Evolutionary conservation across 2,329 filamentous ascomycete genomes (phyloP).

Genomic region (Chrysoporthe austroafricana): DNA sequence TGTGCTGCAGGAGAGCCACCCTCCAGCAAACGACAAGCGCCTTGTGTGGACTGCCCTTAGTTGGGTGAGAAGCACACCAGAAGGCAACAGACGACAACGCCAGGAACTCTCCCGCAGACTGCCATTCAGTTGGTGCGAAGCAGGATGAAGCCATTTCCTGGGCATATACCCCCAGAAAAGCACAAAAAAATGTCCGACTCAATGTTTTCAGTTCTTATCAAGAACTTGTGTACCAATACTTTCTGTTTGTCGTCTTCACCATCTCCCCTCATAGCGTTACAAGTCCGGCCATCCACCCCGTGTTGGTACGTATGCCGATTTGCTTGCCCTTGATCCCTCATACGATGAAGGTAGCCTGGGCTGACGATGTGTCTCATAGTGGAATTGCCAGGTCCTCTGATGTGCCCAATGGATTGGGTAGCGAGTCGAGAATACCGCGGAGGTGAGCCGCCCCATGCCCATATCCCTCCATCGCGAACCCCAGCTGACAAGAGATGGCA

Average conservation of each 20-base stretch:
- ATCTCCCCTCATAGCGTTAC: background rate
- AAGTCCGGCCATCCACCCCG: background rate
- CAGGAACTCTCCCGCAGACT: constrained; percentile 4
- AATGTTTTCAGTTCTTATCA: background rate
- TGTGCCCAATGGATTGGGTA: constrained; percentile 2
- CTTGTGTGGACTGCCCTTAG: background rate
- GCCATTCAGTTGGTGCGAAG: background rate
- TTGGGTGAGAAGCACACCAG: background rate
- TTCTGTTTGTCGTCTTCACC: background rate
- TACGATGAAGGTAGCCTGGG: background rate
- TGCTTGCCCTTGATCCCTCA: background rate
- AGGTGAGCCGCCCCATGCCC: background rate
- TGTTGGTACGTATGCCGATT: background rate
- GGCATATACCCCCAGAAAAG: constrained; percentile 3
- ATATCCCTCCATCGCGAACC: background rate
- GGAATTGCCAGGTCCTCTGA: background rate
- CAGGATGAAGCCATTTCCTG: constrained; percentile 5
- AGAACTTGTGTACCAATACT: background rate
- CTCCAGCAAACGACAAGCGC: constrained; percentile 1
- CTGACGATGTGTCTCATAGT: background rate
- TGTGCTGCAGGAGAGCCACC: background rate
- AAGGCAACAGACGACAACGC: background rate
- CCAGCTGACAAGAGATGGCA: background rate
- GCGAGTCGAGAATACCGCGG: background rate
- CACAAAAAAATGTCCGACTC: background rate